Conservation (phyloP, 495 filamentous ascomycete species). For the Talaromyces trachyspermus region DNA sequence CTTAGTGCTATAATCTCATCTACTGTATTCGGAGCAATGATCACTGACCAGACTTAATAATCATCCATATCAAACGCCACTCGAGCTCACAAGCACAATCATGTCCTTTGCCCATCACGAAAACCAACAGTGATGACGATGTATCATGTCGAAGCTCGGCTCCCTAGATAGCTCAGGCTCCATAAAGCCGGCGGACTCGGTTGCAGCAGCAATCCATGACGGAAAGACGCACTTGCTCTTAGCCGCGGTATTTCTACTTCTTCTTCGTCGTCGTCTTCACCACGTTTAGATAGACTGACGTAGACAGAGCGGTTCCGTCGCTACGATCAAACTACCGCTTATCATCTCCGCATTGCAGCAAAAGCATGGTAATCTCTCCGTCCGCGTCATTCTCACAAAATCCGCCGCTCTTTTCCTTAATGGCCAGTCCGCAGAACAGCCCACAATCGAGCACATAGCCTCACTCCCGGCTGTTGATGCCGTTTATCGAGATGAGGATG, state of each 20-base stretch:
- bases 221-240: conserved; percentile 71
- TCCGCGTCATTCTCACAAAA: conserved; percentile 61
- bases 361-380: conserved; percentile 46
- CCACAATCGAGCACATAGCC: conserved; percentile 41
- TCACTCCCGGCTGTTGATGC: conserved; percentile 49
- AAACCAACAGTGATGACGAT: conserved; percentile 1
- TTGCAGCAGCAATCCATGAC: conserved; percentile 33
- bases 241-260: conserved; percentile 37
- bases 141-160: not conserved
- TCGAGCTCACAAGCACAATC: no score
- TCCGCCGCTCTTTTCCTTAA: conserved; percentile 58
- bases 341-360: conserved; percentile 53
- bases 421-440: conserved; percentile 58
- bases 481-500: conserved; percentile 60
- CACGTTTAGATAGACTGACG: conserved; percentile 56
- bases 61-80: no score
- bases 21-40: no score
- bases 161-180: no score
- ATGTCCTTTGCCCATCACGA: no score
- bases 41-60: no score
- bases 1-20: no score
- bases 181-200: conserved; percentile 1
- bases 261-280: conserved; percentile 43
- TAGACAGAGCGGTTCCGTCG: conserved; percentile 47
- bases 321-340: conserved; percentile 70